Base-by-base conservation (phyloP, 331 rosid genomes). In the Rhamnella rubrinervis region DNA sequence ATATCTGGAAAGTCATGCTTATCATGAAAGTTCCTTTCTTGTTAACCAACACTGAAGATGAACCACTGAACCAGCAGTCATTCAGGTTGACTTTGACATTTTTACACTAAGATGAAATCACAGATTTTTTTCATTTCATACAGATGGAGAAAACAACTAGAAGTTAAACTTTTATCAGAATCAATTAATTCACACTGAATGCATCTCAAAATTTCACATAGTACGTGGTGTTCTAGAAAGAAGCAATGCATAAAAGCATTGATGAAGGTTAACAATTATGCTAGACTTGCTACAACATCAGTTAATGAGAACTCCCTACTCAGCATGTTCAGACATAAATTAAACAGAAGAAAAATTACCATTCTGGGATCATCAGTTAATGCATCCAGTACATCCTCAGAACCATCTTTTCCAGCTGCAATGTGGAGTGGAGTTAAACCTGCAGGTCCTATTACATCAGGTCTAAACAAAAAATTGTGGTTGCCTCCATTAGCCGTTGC, bases 381-480 rank as follows among this genome's bases (percentile, higher is more conserved):
- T 37, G 87, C 85, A 85, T 90, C 90, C 77, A 90, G 61, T 26
- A 88, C 26, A 69, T 82, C 84, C 56, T 88, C 91, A 20, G 89
- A 81, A 75, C 75, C 78, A 7, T 82, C 64, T 40, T 80, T 86
- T 55, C 83, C 79, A 61, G 95, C 96, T 67, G 96, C 96, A 84
- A 90, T 73, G 82, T 90, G 96, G 65, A 90, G 86, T 46, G 96
- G 95, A 13, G 96, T 85, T 73, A 90, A 59, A 39, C 95, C 87
- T 68, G 84, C 92, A 63, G 96, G 90, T 23, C 92, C 93, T 66
- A 69, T 79, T 68, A 75, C 67, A 86, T 86, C 86, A 0, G 96
- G 96, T 21, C 58, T 53, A 53, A 53, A 53, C 25, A 92, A 92
- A 63, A 89, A 70, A 80, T 83, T 83, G 28, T 71, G 61, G 46